Evolutionary conservation across 305 asterid species (phyloP).

Genomic region (Fraxinus baroniana): DNA sequence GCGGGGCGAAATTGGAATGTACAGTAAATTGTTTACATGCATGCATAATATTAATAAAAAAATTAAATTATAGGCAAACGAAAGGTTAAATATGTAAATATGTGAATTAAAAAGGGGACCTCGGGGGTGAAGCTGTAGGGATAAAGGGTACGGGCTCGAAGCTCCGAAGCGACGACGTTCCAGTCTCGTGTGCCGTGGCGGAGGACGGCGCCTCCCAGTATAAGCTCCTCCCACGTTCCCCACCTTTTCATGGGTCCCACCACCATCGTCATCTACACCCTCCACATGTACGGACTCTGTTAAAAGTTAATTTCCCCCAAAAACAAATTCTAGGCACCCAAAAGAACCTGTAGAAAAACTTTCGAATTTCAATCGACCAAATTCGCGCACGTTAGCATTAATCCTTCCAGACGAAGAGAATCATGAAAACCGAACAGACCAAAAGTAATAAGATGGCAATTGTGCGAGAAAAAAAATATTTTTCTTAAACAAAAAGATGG

Average conservation of each 20-base stretch:
- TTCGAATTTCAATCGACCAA: slow-evolving; percentile 23
- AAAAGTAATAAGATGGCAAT: neutral
- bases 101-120: slow-evolving; percentile 34
- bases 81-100: neutral
- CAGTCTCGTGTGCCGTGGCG: slow-evolving; percentile 79
- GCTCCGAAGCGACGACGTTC: slow-evolving; percentile 88
- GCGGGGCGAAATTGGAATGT: neutral
- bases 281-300: slow-evolving; percentile 40
- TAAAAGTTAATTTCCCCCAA: neutral
- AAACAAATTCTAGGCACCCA: neutral
- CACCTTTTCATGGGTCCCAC: slow-evolving; percentile 46
- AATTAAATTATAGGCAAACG: neutral
- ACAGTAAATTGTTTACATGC: slow-evolving; percentile 11
- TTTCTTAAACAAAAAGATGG: neutral
- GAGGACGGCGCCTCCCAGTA: slow-evolving; percentile 79
- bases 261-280: slow-evolving; percentile 37
- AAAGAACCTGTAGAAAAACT: neutral
- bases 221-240: slow-evolving; percentile 96
- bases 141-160: slow-evolving; percentile 54
- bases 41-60: slow-evolving; percentile 20
- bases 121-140: slow-evolving; percentile 62
- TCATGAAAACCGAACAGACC: neutral
- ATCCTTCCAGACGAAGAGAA: neutral
- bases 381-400: slow-evolving; percentile 34
- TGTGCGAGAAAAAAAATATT: neutral